Evolutionary conservation across 2,329 filamentous ascomycete species (phyloP), one percentile per base, ranked within the genome.

Genomic region (Sphaerulina populicola): DNA sequence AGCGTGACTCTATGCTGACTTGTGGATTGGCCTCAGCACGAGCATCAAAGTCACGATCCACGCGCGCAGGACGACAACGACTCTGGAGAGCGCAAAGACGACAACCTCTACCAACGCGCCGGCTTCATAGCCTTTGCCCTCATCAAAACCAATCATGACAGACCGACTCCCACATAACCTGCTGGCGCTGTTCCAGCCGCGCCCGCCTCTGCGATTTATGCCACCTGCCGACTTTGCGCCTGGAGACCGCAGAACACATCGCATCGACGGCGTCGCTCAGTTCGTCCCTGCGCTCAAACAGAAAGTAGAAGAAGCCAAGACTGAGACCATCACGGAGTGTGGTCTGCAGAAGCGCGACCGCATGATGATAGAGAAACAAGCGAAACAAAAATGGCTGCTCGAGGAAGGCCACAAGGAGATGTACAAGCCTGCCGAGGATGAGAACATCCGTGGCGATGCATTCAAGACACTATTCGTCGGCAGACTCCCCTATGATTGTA

Each of bases 381-480:
- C 81, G 53, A 76, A 77, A 49, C 73, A 85, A 54, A 77, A 87
- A 68, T 77, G 78, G 56, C 71, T 83, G 33, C 59, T 84, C 31
- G 79, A 74, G 0, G 82, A 89, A 52, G 83, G 74, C 30, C 75
- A 85, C 40, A 74, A 81, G 58, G 74, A 64, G 71, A 46, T 59
- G 90, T 90, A 86, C 70, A 86, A 91, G 57, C 91, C 93, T 6
- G 73, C 76, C 21, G 83, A 93, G 35, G 93, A 98, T 64, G 80
- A 85, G 10, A 93, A 96, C 62, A 85, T 95, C 59, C 82, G 89
- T 58, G 91, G 93, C 51, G 90, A 97, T 72, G 85, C 91, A 1
- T 96, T 93, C 76, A 94, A 88, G 72, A 98, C 93, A 11, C 76
- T 98, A 45, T 94, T 98, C 64, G 86, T 97, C 49, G 85, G 88